Evolutionary conservation across 305 asterid species (phyloP), one percentile per base, ranked within the genome.

Genomic region (Rubia peregrina): DNA sequence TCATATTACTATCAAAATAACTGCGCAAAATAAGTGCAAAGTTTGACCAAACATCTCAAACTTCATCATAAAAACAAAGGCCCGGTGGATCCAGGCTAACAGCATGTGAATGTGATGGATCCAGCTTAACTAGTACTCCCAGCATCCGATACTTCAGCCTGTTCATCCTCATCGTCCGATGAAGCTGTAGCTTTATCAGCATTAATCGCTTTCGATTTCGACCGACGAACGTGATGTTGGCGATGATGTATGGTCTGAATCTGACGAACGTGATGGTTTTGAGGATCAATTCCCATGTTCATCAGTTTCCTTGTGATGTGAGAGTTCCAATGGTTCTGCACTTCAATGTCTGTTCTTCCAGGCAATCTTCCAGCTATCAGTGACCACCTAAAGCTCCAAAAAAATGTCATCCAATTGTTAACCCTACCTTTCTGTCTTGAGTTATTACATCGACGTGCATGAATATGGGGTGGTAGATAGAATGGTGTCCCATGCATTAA

Each of bases 281-380:
- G 77, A 1, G 89, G 91, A 59, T 86, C 86, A 1, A 80, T 75
- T 43, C 91, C 89, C 30, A 60, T 78, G 2, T 57, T 74, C 4
- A 71, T 61, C 3, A 87, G 81, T 65, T 80, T 87, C 38, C 71
- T 67, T 78, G 70, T 80, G 22, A 85, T 48, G 67, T 80, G 85
- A 16, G 87, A 73, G 62, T 85, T 74, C 89, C 92, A 87, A 19
- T 87, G 67, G 73, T 83, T 79, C 67, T 76, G 82, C 17, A 87
- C 82, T 74, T 87, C 88, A 17, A 80, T 71, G 46, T 83, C 88
- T 0, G 85, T 80, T 36, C 92, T 78, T 30, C 87, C 92, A 0
- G 89, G 92, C 75, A 87, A 41, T 66, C 92, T 80, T 5, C 89
- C 89, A 0, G 92, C 89, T 4, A 87, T 85, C 57, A 87, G 42